Conservation (phyloP, 1,284 basidiomycete genomes). For the Hypsizygus ulmarius region DNA sequence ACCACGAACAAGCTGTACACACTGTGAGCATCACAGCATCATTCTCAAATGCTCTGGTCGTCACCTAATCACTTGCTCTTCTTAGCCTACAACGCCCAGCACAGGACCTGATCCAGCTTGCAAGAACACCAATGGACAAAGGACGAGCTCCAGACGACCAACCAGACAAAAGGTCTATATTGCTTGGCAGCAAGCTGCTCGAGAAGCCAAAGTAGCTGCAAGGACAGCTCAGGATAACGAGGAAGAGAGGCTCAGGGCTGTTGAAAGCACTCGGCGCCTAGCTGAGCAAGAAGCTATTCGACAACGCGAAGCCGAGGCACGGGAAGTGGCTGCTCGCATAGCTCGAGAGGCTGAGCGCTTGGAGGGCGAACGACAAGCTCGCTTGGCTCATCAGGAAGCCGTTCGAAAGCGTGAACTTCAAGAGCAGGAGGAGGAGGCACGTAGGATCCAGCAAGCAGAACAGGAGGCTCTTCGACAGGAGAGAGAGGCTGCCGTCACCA, state of each 20-base stretch:
- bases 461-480: slow-evolving; percentile 23
- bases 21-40: neutral
- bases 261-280: neutral
- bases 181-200: slow-evolving; percentile 18
- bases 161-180: slow-evolving; percentile 1
- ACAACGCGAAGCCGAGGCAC: slow-evolving; percentile 1
- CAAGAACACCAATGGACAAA: neutral
- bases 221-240: neutral
- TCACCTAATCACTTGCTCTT: neutral
- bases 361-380: neutral
- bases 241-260: neutral
- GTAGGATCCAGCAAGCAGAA: slow-evolving; percentile 19
- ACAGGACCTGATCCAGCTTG: neutral
- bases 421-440: slow-evolving; percentile 14
- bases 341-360: neutral
- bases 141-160: neutral
- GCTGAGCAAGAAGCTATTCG: slow-evolving; percentile 2
- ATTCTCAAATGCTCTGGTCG: neutral
- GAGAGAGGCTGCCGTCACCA: slow-evolving; percentile 36
- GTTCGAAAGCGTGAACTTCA: slow-evolving; percentile 15
- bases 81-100: neutral
- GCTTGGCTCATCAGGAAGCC: slow-evolving; percentile 12
- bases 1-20: neutral
- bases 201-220: slow-evolving; percentile 7
- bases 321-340: neutral